Base-by-base conservation (phyloP, 139 green algal genomes). In the Pleodorina starrii region DNA sequence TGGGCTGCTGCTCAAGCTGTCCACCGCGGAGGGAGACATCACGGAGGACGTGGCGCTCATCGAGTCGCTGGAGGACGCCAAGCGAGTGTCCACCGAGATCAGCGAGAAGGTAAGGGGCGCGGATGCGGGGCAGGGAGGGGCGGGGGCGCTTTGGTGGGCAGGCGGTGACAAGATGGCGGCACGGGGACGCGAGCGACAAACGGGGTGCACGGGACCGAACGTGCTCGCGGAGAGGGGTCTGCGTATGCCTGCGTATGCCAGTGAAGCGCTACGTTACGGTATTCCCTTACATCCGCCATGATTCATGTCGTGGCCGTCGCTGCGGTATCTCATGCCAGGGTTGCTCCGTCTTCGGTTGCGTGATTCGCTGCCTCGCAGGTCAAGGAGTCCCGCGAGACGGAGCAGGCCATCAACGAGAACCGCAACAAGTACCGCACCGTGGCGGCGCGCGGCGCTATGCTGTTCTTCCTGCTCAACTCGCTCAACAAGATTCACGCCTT, bases 31-130 rank as follows among this genome's bases (percentile, higher is more conserved):
- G 94, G 96, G 96, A 35, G 96, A 98, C 91, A 94, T 98, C 84
- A 98, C 96, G 46, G 96, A 98, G 95, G 95, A 98, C 73, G 94
- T 98, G 72, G 96, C 94, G 36, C 95, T 98, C 17, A 98, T 98
- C 85, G 94, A 97, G 89, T 96, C 92, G 2, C 93, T 98, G 43
- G 96, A 98, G 84, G 94, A 98, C 89, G 92, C 89, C 85, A 98
- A 98, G 93, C 93, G 94, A 27, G 95, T 98, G 86, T 94, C 96
- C 5, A 95, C 96, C 27, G 96, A 98, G 60, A 98, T 98, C 91
- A 95, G 78, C 46, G 90, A 93, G 73, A 97, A 97, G 93, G 93
- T n/a, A n/a, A n/a, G n/a, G n/a, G n/a, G n/a, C n/a, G n/a, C n/a
- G n/a, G n/a, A n/a, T n/a, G n/a, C n/a, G n/a, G n/a, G n/a, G n/a